Base-by-base conservation (phyloP, 352 stramenopile genomes). In the Pythium phragmitis region DNA sequence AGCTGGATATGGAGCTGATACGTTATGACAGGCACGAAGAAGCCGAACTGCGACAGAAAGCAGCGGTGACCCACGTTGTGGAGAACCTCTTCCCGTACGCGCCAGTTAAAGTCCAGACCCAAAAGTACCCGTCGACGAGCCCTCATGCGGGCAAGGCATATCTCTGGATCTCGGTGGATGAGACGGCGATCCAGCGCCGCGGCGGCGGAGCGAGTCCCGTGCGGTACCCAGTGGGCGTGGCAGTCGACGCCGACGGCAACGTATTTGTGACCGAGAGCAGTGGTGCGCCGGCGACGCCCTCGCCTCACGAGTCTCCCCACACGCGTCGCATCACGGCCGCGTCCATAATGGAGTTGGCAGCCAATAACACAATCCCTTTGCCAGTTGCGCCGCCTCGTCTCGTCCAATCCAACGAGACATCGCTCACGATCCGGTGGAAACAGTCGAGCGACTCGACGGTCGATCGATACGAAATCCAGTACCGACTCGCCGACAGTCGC, bases 81-180 rank as follows among this genome's bases (percentile, higher is more conserved):
- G 82, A 87, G 54, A 90, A 93, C 54, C 71, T 93, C 23, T 93
- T 89, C 39, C 75, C 85, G 21, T 93, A 91, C 58, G 82, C 81
- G 17, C 85, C 85, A 4, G 85, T 93, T 53, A 69, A 68, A n/a
- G 81, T 91, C 33, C 73, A 91, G 67, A 81, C 80, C 33, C 80
- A 93, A 68, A 81, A 80, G 68, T 89, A 89, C 52, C 80, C 79
- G n/a, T 56, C 65, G 7, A 63, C 50, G 0, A 89, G 80, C 16
- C 67, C 80, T 1, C 79, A 89, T 42, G 80, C 84, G 13, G 82
- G 81, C 0, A 73, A 92, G 41, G 73, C 74, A 7, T 93, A 91
- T 39, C 67, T 93, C 13, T 93, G 85, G 85, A 88, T 93, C 63
- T 80, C 72, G 39, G 70, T 91, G 3, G 82, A 93, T 63, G 82